Evolutionary conservation across 495 filamentous ascomycete species (phyloP).

Genomic region (Penicillium ucsense): DNA sequence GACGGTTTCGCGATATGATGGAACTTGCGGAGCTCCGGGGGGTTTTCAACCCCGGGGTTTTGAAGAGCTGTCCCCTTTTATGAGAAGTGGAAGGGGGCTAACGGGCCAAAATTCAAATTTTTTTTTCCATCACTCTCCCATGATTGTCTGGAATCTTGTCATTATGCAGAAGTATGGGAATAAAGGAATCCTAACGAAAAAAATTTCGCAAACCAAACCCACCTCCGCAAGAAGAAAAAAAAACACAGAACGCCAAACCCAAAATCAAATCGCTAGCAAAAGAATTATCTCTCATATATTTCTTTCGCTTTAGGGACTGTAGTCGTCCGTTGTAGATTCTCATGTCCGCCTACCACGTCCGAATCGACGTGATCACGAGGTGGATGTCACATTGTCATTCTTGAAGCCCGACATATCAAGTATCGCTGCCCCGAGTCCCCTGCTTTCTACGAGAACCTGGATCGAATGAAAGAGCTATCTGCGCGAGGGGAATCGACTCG

Average conservation of each 20-base stretch:
- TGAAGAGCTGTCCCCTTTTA: constrained; percentile 14
- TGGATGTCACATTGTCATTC: too few species aligned
- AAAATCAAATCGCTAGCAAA: constrained; percentile 1
- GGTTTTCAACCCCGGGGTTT: background rate
- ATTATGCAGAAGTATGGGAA: constrained; percentile 26
- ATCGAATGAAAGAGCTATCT: too few species aligned
- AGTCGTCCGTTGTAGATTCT: too few species aligned
- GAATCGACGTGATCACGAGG: too few species aligned
- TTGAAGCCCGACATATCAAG: too few species aligned
- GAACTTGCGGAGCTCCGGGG: constrained; percentile 14
- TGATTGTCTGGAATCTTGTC: constrained; percentile 18
- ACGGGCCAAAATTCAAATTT: constrained; percentile 9
- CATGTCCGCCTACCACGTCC: too few species aligned
- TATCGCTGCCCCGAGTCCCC: too few species aligned
- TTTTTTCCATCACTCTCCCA: constrained; percentile 3
- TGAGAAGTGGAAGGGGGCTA: constrained; percentile 16
- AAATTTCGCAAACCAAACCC: constrained; percentile 4
- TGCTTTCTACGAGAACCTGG: too few species aligned
- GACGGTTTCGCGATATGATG: constrained; percentile 24
- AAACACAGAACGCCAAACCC: constrained; percentile 10
- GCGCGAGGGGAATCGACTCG: too few species aligned
- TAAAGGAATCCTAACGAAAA: constrained; percentile 16
- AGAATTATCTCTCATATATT: background rate
- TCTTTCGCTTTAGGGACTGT: too few species aligned
- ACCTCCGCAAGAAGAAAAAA: constrained; percentile 3